phyloP scores from a whole-genome alignment of 805 yeast genomes.

The Spathaspora passalidarum region DNA sequence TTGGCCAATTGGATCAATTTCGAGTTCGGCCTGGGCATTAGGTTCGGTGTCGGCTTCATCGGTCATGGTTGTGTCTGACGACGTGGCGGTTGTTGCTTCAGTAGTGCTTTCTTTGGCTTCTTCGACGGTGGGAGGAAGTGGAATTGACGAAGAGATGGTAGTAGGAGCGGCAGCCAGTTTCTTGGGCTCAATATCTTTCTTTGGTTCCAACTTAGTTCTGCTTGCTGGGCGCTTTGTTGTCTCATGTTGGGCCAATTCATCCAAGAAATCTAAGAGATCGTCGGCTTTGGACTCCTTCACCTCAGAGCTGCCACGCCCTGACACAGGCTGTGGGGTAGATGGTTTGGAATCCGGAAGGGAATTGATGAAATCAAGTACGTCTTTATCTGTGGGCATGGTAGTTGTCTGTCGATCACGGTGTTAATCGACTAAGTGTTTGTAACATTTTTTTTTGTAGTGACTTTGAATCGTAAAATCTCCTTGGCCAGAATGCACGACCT shows the following conservation, averaged over 20 bases:
- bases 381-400: conserved; percentile 38
- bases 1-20: conserved; percentile 59
- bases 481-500: not conserved
- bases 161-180: not conserved
- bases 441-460: not conserved
- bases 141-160: not conserved
- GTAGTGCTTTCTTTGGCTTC: conserved; percentile 3
- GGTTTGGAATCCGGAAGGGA: conserved; percentile 64
- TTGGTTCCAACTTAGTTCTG: conserved; percentile 33
- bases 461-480: not conserved
- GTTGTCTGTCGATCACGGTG: not conserved
- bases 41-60: not conserved
- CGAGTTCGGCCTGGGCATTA: not conserved
- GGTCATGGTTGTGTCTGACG: conserved; percentile 2
- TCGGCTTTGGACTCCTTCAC: conserved; percentile 36
- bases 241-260: conserved; percentile 68
- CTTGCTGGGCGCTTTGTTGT: conserved; percentile 25
- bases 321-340: conserved; percentile 27
- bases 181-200: conserved; percentile 3
- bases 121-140: not conserved
- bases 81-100: conserved; percentile 3
- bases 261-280: conserved; percentile 55
- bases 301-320: conserved; percentile 5
- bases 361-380: conserved; percentile 75
- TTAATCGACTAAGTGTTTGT: too few relatives aligned